A percentile compares a stretch with the other conserved stretches of the same genome.
Conservation (phyloP, 106 monocot genomes). For the Phalaenopsis equestris region DNA sequence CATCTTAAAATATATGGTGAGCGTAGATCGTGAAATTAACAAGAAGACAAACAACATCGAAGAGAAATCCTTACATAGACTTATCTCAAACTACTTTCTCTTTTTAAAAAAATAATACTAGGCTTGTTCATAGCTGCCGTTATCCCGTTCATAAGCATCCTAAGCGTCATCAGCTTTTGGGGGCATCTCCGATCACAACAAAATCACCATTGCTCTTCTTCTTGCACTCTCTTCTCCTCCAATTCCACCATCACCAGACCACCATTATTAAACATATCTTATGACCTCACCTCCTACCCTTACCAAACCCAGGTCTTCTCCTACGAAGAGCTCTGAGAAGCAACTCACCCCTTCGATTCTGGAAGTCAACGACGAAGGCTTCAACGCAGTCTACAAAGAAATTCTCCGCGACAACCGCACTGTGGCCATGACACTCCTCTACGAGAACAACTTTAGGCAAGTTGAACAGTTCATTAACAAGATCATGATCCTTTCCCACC, state of each 20-base stretch:
- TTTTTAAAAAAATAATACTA: background rate
- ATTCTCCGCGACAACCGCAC: conserved; percentile 25
- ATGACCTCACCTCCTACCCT: background rate
- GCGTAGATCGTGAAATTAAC: too few relatives aligned
- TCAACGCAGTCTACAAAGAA: too few relatives aligned
- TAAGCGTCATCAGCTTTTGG: background rate
- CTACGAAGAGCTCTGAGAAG: conserved; percentile 20
- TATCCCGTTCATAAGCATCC: background rate
- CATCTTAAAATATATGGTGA: too few relatives aligned
- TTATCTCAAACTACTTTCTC: too few relatives aligned
- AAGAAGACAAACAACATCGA: too few relatives aligned
- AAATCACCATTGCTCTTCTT: background rate
- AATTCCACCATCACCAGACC: background rate
- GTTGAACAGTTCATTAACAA: too few relatives aligned
- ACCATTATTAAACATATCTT: conserved; percentile 3
- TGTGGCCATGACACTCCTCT: conserved; percentile 35
- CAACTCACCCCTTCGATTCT: conserved; percentile 17
- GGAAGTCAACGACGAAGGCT: conserved; percentile 9
- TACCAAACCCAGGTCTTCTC: conserved; percentile 2
- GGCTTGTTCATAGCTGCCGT: background rate
- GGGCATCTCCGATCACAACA: background rate
- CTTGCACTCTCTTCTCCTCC: background rate
- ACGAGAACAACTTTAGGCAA: too few relatives aligned
- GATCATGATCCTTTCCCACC: too few relatives aligned
- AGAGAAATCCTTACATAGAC: too few relatives aligned